Evolutionary conservation across 768 basidiomycete genomes (phyloP), one percentile per base, ranked within the genome.

Genomic region (Tulasnella sp.): DNA sequence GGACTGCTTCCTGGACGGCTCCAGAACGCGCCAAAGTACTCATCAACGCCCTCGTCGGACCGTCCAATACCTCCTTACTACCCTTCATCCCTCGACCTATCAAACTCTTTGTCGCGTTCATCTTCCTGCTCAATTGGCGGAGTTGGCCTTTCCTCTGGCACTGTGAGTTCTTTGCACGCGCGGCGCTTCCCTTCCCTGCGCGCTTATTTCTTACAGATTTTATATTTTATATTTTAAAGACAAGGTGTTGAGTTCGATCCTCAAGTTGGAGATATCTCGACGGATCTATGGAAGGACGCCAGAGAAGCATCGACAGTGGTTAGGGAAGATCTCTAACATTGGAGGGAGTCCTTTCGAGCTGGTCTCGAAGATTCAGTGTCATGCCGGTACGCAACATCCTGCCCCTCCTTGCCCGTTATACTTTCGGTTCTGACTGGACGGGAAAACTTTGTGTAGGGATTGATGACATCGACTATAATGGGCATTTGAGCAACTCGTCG

Each of bases 401-500:
- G n/a, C 13, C 11, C 21, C 54, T n/a, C 27, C 15, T 38, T 15
- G 7, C 34, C 34, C 34, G 5, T 5, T 38, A 38, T 38, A 5
- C 15, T 38, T 38, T 15, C 5, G 15, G 34, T 38, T 24, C 55
- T 11, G n/a, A n/a, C 24, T 26, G 21, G 21, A 23, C 8, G 8
- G 11, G 3, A 2, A 2, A 4, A 4, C 21, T 53, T 2, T 4
- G 13, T 51, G 10, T 15, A n/a, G 56, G 85, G 58, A 64, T 82
- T 5, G 86, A 89, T 63, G 88, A 89, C 47, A 77, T 78, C 47
- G 88, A 91, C 70, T 83, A 82, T 65, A 81, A 86, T 67, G 68
- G 77, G 11, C 88, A 91, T 67, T 74, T 90, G 61, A 88, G 85
- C 68, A 91, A 91, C 67, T 88, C 87, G 0, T 83, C 80, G 54